Evolutionary conservation across 2,329 filamentous ascomycete genomes (phyloP).

Genomic region (Fusarium robinianum): DNA sequence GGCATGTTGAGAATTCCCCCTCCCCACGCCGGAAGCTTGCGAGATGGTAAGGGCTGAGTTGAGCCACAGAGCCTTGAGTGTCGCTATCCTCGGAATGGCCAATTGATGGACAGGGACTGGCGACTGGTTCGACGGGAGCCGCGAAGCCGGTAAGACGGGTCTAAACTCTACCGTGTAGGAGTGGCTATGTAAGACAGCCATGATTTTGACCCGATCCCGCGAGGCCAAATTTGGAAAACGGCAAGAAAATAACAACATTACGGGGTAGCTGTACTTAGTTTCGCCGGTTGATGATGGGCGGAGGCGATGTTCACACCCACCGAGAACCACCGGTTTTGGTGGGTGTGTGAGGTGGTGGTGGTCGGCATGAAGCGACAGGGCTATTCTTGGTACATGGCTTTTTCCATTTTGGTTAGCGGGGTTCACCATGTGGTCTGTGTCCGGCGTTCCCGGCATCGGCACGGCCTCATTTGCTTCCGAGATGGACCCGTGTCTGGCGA

Average conservation of each 20-base stretch:
- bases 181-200: conserved; percentile 28
- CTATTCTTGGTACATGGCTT: conserved; percentile 35
- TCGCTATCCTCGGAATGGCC: conserved; percentile 14
- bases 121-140: no score
- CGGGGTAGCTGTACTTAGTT: no score
- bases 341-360: conserved; percentile 18
- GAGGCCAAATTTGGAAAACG: conserved; percentile 25
- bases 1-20: neutral
- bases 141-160: conserved; percentile 5
- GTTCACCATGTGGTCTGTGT: conserved; percentile 22
- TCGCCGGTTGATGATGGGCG: conserved; percentile 10
- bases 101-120: neutral
- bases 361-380: conserved; percentile 18
- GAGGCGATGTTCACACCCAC: conserved; percentile 23
- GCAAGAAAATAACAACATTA: no score
- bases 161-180: conserved; percentile 12
- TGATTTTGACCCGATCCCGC: conserved; percentile 27
- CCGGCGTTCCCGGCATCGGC: conserved; percentile 30
- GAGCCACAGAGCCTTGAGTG: conserved; percentile 4
- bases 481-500: conserved; percentile 18
- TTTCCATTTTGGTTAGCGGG: conserved; percentile 22
- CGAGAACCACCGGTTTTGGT: no score
- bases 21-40: conserved; percentile 15
- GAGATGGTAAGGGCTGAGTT: conserved; percentile 15
- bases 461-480: conserved; percentile 24